Conservation (phyloP, 805 yeast species). For the Myxozyma nipponensis region DNA sequence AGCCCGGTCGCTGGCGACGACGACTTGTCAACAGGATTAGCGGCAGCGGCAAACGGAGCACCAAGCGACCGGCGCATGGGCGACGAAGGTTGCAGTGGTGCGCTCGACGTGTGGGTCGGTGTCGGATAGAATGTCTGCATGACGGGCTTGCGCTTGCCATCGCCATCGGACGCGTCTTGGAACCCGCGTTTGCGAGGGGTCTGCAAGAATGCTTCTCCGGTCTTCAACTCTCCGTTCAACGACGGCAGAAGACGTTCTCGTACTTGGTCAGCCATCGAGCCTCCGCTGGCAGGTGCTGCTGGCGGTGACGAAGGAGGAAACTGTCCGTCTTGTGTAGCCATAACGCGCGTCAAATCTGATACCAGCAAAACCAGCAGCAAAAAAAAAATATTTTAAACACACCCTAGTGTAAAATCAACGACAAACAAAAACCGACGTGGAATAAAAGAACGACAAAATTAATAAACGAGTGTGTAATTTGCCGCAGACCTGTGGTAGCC, state of each 20-base stretch:
- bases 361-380: not conserved
- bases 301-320: conserved; percentile 55
- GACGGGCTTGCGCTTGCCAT: conserved; percentile 28
- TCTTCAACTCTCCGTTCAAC: too few species aligned
- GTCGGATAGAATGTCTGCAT: conserved; percentile 33
- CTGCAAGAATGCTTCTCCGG: too few species aligned
- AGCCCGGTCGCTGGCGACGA: conserved; percentile 11
- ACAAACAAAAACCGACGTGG: too few species aligned
- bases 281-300: not conserved
- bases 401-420: not conserved
- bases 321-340: too few species aligned
- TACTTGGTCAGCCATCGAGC: too few species aligned
- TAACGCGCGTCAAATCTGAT: conserved; percentile 20
- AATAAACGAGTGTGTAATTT: too few species aligned
- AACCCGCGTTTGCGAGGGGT: conserved; percentile 18
- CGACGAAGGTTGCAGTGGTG: conserved; percentile 12
- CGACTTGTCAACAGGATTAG: not conserved
- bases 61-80: conserved; percentile 11
- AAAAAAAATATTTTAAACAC: not conserved
- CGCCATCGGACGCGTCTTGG: not conserved
- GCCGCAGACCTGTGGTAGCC: too few species aligned
- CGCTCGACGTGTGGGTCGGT: conserved; percentile 33
- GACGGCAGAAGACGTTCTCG: too few species aligned
- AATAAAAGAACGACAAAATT: too few species aligned
- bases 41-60: not conserved